Conservation (phyloP, 1,284 basidiomycete species). For the Ceratobasidium sp. region DNA sequence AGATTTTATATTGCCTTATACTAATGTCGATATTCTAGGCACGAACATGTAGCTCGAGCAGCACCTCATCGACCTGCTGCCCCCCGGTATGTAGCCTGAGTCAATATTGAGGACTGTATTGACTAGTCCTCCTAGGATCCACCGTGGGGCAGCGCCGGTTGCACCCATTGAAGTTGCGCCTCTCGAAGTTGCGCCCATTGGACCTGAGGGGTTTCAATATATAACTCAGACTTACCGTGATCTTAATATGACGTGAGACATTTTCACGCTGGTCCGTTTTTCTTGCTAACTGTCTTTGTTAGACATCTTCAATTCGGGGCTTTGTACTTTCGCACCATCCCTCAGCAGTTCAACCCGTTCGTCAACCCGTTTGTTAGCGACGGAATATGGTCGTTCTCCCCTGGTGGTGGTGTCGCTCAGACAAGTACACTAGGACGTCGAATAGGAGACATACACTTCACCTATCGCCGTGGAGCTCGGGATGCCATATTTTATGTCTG, state of each 20-base stretch:
- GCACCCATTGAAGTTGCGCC: not conserved
- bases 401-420: not conserved
- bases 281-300: not conserved
- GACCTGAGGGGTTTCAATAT: not conserved
- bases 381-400: constrained; percentile 1
- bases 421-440: not conserved
- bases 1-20: not conserved
- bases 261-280: not conserved
- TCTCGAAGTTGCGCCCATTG: not conserved
- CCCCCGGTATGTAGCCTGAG: not conserved
- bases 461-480: not conserved
- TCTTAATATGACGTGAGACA: not conserved
- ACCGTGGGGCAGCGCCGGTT: not conserved
- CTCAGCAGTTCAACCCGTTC: not conserved
- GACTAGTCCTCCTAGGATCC: not conserved
- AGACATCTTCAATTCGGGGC: constrained; percentile 2
- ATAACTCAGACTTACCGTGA: not conserved
- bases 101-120: no score
- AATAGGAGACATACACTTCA: constrained; percentile 6
- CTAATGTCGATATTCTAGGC: not conserved
- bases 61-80: not conserved
- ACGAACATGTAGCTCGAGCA: not conserved
- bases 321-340: constrained; percentile 7
- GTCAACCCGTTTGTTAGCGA: not conserved
- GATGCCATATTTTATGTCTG: constrained; percentile 3